Percentiles rank a stretch among this genome's conserved stretches.
These are phyloP conservation scores for Arthrinium phaeospermum DNA, from an alignment of 2,329 filamentous ascomycete species.

Conservation along the genomic window DNA sequence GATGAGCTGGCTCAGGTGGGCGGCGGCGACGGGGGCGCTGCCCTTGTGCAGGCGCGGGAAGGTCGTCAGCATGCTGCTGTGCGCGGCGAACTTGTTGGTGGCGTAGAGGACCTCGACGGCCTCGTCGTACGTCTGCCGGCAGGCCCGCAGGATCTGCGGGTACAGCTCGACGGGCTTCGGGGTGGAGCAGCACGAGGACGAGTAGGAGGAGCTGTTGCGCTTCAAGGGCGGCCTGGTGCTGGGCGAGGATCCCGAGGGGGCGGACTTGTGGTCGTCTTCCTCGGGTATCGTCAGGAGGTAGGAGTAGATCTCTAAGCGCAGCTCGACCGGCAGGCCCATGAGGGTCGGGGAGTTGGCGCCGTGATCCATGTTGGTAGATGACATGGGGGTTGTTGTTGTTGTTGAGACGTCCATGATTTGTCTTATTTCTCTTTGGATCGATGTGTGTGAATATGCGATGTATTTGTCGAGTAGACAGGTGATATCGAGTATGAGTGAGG, in stretches of 20 bases:
- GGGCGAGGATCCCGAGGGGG: conserved; percentile 25
- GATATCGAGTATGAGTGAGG: not conserved
- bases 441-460: not conserved
- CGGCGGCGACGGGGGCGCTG: conserved; percentile 33
- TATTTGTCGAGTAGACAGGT: not conserved
- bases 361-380: not conserved
- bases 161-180: conserved; percentile 39
- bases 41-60: conserved; percentile 47
- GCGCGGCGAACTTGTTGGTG: conserved; percentile 50
- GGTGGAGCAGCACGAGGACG: conserved; percentile 19
- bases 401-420: not conserved
- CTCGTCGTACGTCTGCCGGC: conserved; percentile 49
- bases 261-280: conserved; percentile 18
- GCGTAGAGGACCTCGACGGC: conserved; percentile 48
- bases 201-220: not conserved
- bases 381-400: not conserved
- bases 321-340: conserved; percentile 50
- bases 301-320: conserved; percentile 53
- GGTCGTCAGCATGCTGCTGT: conserved; percentile 45
- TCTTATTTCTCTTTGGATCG: not conserved
- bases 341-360: conserved; percentile 31
- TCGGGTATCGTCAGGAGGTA: conserved; percentile 47
- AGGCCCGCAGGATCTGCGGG: conserved; percentile 47
- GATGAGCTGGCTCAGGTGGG: conserved; percentile 40
- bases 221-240: conserved; percentile 13